Conservation (phyloP, 805 yeast genomes). For the Saccharomycopsis fodiens region DNA sequence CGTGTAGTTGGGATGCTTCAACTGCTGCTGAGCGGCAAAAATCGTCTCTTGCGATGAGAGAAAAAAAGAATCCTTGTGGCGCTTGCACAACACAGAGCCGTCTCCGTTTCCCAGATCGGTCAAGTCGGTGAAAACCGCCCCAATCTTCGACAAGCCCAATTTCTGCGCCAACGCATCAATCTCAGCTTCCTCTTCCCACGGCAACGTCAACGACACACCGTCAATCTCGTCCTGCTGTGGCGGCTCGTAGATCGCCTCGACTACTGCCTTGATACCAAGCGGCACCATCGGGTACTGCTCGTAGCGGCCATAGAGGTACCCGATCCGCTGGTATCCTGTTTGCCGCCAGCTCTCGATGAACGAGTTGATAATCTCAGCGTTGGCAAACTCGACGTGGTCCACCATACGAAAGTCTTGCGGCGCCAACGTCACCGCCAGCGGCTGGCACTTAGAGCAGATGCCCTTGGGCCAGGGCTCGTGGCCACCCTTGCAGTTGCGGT, state of each 20-base stretch:
- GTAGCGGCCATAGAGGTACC: conserved; percentile 77
- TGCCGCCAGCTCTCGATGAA: conserved; percentile 91
- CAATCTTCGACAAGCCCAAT: conserved; percentile 66
- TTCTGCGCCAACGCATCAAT: conserved; percentile 46
- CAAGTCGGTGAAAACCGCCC: conserved; percentile 83
- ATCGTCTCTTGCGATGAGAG: conserved; percentile 79
- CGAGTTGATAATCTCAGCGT: conserved; percentile 61
- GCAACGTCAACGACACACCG: conserved; percentile 60
- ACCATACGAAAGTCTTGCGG: conserved; percentile 92
- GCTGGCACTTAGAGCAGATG: conserved; percentile 94
- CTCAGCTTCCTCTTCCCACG: conserved; percentile 42
- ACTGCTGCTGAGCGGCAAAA: conserved; percentile 78
- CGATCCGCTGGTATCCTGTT: conserved; percentile 82
- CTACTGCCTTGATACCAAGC: conserved; percentile 87
- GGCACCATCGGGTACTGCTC: conserved; percentile 77
- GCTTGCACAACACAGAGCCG: conserved; percentile 85
- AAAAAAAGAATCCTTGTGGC: conserved; percentile 89
- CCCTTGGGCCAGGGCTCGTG: conserved; percentile 94
- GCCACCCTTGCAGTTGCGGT: conserved; percentile 58
- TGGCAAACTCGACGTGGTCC: conserved; percentile 90
- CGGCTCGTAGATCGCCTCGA: conserved; percentile 90
- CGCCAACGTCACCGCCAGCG: conserved; percentile 87
- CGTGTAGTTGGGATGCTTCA: conserved; percentile 51
- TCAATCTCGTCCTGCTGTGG: conserved; percentile 83
- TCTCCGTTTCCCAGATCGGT: conserved; percentile 80